A percentile compares a stretch with the other conserved stretches of the same genome.
Conservation (phyloP, 148 eudicot genomes). For the Camellia granthamiana region DNA sequence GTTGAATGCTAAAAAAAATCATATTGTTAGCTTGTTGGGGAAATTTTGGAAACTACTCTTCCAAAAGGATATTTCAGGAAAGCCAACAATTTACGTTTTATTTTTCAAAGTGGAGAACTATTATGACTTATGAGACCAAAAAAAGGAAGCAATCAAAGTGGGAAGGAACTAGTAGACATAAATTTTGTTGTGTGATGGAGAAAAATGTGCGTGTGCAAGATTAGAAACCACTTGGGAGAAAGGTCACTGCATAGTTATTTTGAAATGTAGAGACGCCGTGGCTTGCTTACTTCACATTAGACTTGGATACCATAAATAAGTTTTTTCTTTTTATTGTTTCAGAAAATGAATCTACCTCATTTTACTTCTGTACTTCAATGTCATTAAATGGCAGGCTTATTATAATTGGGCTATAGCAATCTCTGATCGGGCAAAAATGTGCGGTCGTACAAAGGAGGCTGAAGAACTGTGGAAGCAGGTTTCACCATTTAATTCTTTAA, state of each 20-base stretch:
- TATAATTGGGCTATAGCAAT: constrained; percentile 97
- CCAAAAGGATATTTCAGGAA: background rate
- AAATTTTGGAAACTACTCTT: background rate
- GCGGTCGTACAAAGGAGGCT: constrained; percentile 97
- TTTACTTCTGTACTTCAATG: background rate
- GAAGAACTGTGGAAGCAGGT: constrained; percentile 98
- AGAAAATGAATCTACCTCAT: background rate
- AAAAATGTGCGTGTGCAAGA: background rate
- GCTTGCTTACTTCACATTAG: constrained; percentile 1
- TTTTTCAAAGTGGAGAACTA: background rate
- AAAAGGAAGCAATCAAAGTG: background rate
- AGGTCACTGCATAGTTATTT: constrained; percentile 3
- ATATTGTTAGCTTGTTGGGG: background rate
- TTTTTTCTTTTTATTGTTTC: too few species aligned
- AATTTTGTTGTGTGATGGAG: background rate
- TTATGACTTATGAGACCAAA: background rate
- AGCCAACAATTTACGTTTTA: background rate
- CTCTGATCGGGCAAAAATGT: constrained; percentile 94
- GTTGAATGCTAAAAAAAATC: background rate
- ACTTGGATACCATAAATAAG: background rate
- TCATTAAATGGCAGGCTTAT: constrained; percentile 45
- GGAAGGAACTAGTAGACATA: background rate
- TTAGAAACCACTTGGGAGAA: background rate
- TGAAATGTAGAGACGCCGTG: background rate
- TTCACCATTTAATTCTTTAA: background rate